Conservation (phyloP, 2,329 filamentous ascomycete species). For the Furcasterigmium furcatum region DNA sequence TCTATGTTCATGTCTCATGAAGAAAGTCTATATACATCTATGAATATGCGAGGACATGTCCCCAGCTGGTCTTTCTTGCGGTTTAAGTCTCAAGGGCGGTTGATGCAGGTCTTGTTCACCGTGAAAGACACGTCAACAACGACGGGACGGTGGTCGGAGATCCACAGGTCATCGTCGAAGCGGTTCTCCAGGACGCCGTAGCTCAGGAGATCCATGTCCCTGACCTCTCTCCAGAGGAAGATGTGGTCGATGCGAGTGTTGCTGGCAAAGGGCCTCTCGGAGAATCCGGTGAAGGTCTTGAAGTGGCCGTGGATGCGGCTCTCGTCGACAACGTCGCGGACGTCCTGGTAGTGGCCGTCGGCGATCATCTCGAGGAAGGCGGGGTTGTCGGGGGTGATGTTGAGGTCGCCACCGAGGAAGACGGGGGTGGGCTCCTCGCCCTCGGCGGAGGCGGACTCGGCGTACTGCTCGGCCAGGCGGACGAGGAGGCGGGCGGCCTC, state of each 20-base stretch:
- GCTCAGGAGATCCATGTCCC: constrained; percentile 16
- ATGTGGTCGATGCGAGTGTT: constrained; percentile 23
- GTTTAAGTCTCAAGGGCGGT: not conserved
- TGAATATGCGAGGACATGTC: not conserved
- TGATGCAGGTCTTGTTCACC: not conserved
- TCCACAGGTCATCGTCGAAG: constrained; percentile 22
- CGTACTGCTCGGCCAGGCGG: constrained; percentile 22
- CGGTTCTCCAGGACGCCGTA: constrained; percentile 20
- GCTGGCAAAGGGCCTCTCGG: constrained; percentile 1
- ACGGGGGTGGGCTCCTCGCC: constrained; percentile 16
- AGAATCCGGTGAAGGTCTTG: constrained; percentile 26
- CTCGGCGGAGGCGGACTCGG: not conserved
- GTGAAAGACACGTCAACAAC: constrained; percentile 20
- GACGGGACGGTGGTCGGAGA: constrained; percentile 27
- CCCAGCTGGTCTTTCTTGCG: not conserved
- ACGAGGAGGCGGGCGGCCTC: constrained; percentile 36
- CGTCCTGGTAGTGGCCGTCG: constrained; percentile 17
- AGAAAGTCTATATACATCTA: not conserved
- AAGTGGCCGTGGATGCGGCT: constrained; percentile 18
- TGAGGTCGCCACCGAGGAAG: constrained; percentile 28
- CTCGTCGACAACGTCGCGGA: constrained; percentile 16
- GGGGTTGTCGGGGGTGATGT: constrained; percentile 19
- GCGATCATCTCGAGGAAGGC: constrained; percentile 20
- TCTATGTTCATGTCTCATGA: not conserved
- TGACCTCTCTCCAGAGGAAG: constrained; percentile 20